Percentiles rank a stretch among this genome's conserved stretches.
Conservation (phyloP, 208 protist genomes). For the Tritrichomonas foetus region DNA sequence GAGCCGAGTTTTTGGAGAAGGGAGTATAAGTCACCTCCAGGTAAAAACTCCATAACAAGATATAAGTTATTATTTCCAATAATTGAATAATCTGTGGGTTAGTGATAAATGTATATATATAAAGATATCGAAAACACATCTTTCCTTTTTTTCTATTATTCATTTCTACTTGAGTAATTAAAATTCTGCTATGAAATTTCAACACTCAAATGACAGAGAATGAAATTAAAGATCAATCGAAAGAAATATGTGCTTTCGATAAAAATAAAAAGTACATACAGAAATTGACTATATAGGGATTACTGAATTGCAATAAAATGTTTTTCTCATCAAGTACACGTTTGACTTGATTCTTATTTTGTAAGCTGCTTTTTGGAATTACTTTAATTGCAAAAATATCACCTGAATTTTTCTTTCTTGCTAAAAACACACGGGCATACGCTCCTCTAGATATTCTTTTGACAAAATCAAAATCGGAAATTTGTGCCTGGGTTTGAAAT, state of each 20-base stretch:
- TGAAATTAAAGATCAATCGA: no score
- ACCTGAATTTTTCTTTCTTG: conserved; percentile 58
- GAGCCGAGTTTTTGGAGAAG: background rate
- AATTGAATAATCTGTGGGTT: background rate
- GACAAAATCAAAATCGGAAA: conserved; percentile 66
- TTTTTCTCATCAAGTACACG: background rate
- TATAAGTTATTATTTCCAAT: background rate
- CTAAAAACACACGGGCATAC: conserved; percentile 63
- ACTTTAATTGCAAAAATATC: conserved; percentile 66
- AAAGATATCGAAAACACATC: no score
- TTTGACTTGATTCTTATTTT: background rate
- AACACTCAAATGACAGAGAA: no score
- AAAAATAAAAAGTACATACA: background rate
- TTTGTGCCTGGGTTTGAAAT: background rate
- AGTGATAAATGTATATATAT: background rate
- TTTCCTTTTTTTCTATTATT: no score
- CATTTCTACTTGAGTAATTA: no score
- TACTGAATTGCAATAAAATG: background rate
- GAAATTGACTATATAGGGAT: conserved; percentile 26
- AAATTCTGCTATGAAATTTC: no score
- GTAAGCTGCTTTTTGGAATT: background rate
- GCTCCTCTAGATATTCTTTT: conserved; percentile 65
- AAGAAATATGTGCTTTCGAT: no score
- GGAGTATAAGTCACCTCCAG: background rate
- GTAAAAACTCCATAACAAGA: background rate